Evolutionary conservation across 2,329 filamentous ascomycete genomes (phyloP).

Genomic region (Rachicladosporium sp.): DNA sequence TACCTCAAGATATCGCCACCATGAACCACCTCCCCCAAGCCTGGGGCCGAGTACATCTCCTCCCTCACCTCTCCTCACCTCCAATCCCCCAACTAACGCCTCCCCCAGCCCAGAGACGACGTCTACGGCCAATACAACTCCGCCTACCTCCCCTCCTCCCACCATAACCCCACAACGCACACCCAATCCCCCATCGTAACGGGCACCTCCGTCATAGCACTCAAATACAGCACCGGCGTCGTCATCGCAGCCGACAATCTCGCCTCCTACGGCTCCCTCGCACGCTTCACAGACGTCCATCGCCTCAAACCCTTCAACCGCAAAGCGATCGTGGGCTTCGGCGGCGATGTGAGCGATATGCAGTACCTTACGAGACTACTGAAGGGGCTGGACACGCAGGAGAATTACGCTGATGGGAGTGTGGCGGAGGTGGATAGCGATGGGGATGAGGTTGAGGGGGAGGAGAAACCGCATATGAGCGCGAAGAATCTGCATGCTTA

Average conservation of each 20-base stretch:
- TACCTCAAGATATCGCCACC: slow-evolving; percentile 13
- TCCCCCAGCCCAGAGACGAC: slow-evolving; percentile 77
- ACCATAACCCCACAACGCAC: slow-evolving; percentile 57
- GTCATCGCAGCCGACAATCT: slow-evolving; percentile 96
- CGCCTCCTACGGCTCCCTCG: slow-evolving; percentile 89
- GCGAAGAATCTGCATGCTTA: slow-evolving; percentile 96
- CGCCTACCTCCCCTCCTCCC: slow-evolving; percentile 63
- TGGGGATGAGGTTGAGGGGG: too few relatives aligned
- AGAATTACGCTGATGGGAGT: slow-evolving; percentile 57
- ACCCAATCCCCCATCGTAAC: slow-evolving; percentile 91
- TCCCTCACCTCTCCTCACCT: slow-evolving; percentile 6
- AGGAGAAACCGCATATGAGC: slow-evolving; percentile 43
- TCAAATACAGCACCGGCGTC: slow-evolving; percentile 94
- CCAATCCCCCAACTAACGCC: slow-evolving; percentile 21
- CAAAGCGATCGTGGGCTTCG: slow-evolving; percentile 78
- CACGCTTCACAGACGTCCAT: slow-evolving; percentile 93
- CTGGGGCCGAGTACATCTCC: slow-evolving; percentile 49
- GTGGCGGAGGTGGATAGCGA: slow-evolving; percentile 49
- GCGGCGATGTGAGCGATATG: slow-evolving; percentile 97
- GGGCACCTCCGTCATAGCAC: slow-evolving; percentile 83
- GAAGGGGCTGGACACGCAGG: slow-evolving; percentile 70
- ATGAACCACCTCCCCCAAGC: slow-evolving; percentile 57
- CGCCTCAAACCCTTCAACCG: slow-evolving; percentile 82
- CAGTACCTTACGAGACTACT: slow-evolving; percentile 93
- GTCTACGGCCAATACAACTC: slow-evolving; percentile 88